phyloP scores from a whole-genome alignment of 495 filamentous ascomycete genomes.

The Talaromyces liani region DNA sequence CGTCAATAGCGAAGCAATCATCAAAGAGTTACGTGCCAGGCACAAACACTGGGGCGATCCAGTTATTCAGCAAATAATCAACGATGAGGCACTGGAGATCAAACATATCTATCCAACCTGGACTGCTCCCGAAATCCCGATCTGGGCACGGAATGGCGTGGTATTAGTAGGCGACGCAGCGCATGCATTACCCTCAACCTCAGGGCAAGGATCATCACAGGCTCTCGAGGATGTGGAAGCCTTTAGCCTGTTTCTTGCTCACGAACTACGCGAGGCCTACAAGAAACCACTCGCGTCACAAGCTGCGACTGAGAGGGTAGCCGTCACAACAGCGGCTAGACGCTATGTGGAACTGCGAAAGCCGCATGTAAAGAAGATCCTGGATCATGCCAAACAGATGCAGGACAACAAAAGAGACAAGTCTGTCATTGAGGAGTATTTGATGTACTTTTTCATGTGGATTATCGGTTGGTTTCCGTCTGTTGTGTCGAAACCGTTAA shows the following conservation, averaged over 20 bases:
- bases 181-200: constrained; percentile 39
- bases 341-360: constrained; percentile 22
- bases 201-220: constrained; percentile 41
- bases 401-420: constrained; percentile 27
- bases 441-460: constrained; percentile 29
- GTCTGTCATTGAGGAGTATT: constrained; percentile 23
- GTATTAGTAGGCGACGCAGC: constrained; percentile 39
- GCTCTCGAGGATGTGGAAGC: constrained; percentile 39
- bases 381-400: constrained; percentile 20
- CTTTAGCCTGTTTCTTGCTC: constrained; percentile 26
- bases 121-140: constrained; percentile 40
- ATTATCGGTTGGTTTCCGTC: constrained; percentile 18
- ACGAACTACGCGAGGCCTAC: constrained; percentile 15
- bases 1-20: constrained; percentile 32
- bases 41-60: constrained; percentile 44
- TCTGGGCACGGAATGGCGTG: constrained; percentile 35
- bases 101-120: constrained; percentile 48
- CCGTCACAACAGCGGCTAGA: constrained; percentile 19
- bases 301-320: constrained; percentile 7
- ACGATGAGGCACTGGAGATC: constrained; percentile 22
- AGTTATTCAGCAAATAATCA: constrained; percentile 37
- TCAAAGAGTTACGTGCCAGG: constrained; percentile 32
- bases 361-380: constrained; percentile 23
- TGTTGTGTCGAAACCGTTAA: not conserved
- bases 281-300: not conserved